Percentiles rank a stretch among this genome's conserved stretches.
Evolutionary conservation across 805 yeast genomes (phyloP).

Genomic region (Ogataea methylovora): DNA sequence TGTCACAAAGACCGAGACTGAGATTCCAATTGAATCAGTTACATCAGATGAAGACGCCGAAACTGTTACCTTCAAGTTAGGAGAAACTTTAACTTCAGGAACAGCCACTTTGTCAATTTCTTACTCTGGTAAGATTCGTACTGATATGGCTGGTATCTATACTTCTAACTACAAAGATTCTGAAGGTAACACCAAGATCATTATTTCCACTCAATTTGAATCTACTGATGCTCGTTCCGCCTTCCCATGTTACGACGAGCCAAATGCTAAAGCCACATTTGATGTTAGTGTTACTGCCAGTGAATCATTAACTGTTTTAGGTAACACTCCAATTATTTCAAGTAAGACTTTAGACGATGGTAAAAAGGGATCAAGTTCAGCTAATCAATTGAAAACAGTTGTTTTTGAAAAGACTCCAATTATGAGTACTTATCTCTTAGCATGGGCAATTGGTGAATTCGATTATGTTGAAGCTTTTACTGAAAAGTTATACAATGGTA

Average conservation of each 20-base stretch:
- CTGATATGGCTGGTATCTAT: constrained; percentile 54
- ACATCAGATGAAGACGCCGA: constrained; percentile 48
- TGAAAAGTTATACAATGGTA: constrained; percentile 30
- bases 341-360: constrained; percentile 6
- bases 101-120: constrained; percentile 24
- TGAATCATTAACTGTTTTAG: constrained; percentile 33
- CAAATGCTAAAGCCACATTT: constrained; percentile 50
- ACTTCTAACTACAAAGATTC: constrained; percentile 37
- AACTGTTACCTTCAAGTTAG: constrained; percentile 55
- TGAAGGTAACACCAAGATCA: constrained; percentile 33
- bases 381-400: constrained; percentile 18
- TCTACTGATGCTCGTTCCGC: constrained; percentile 56
- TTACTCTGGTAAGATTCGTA: constrained; percentile 39
- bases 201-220: constrained; percentile 55
- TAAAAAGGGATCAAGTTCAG: constrained; percentile 8
- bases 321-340: constrained; percentile 38
- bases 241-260: constrained; percentile 54
- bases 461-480: constrained; percentile 44
- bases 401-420: constrained; percentile 41
- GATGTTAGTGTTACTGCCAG: constrained; percentile 32
- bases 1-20: constrained; percentile 15
- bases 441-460: constrained; percentile 53
- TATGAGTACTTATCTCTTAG: constrained; percentile 51
- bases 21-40: constrained; percentile 12
- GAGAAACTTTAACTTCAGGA: constrained; percentile 25